A percentile compares a stretch with the other conserved stretches of the same genome.
These are phyloP conservation scores for Rhizopogon parksii DNA, from an alignment of 1,284 basidiomycete genomes.

Conservation along the genomic window DNA sequence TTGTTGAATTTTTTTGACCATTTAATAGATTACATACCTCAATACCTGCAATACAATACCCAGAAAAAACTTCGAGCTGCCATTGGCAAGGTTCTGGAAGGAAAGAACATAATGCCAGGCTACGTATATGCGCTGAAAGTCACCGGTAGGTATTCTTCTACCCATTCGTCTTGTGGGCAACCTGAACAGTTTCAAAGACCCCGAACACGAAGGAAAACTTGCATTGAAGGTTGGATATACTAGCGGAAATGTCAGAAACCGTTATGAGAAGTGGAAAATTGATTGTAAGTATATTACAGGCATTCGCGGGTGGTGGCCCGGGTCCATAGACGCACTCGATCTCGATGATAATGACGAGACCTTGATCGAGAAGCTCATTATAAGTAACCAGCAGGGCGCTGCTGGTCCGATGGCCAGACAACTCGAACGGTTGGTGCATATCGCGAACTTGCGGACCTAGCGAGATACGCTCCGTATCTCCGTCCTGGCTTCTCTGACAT, in stretches of 20 bases:
- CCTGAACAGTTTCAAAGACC: constrained; percentile 19
- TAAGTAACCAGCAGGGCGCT: constrained; percentile 42
- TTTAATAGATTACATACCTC: constrained; percentile 62
- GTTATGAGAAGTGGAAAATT: constrained; percentile 68
- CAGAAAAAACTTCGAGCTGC: constrained; percentile 57
- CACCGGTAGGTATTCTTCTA: constrained; percentile 37
- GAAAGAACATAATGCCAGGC: constrained; percentile 47
- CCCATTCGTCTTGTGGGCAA: background rate
- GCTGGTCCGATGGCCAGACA: constrained; percentile 41
- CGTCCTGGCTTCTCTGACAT: constrained; percentile 39
- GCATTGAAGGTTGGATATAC: constrained; percentile 49
- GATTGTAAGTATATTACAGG: constrained; percentile 52
- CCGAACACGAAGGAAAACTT: constrained; percentile 26
- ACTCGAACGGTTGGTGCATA: constrained; percentile 64
- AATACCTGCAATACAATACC: constrained; percentile 56
- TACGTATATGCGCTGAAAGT: constrained; percentile 78
- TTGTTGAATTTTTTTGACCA: constrained; percentile 5
- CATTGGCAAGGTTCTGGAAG: constrained; percentile 58
- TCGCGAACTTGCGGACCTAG: constrained; percentile 68
- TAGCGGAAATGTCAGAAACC: constrained; percentile 39
- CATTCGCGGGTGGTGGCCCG: constrained; percentile 48
- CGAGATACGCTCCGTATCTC: constrained; percentile 51
- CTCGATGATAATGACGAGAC: constrained; percentile 17
- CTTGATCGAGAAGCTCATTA: constrained; percentile 30
- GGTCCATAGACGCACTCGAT: constrained; percentile 21